phyloP scores from a whole-genome alignment of 495 filamentous ascomycete genomes.

The Parachaetomium inaequale region DNA sequence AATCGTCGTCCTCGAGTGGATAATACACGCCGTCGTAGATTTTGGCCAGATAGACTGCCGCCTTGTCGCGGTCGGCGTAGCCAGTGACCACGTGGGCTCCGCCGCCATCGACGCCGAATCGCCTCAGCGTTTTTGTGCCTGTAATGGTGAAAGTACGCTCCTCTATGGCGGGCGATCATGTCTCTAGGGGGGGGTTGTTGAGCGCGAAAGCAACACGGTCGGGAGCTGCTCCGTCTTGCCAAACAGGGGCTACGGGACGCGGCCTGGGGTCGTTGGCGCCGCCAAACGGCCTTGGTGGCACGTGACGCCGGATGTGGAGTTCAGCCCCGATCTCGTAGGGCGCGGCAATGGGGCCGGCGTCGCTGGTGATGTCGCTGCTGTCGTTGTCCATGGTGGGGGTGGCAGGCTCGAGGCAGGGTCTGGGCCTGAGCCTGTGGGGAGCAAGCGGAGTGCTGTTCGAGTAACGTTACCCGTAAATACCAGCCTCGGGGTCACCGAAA shows the following conservation, averaged over 20 bases:
- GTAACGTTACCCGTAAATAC: too few species aligned
- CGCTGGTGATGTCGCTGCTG: too few species aligned
- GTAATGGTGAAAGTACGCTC: slow-evolving; percentile 5
- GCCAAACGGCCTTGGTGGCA: not conserved
- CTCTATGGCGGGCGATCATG: not conserved
- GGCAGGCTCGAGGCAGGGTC: too few species aligned
- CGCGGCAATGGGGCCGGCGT: not conserved
- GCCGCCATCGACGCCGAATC: not conserved
- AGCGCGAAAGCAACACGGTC: not conserved
- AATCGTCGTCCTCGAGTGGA: not conserved
- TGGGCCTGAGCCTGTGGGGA: too few species aligned
- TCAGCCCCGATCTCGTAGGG: not conserved
- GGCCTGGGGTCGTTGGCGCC: not conserved
- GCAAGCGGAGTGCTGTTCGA: too few species aligned
- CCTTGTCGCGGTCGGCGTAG: not conserved
- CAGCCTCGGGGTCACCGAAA: too few species aligned
- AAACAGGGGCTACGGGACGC: not conserved
- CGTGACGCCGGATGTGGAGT: not conserved
- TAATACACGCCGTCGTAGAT: slow-evolving; percentile 3
- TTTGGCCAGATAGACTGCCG: not conserved
- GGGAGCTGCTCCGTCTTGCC: not conserved
- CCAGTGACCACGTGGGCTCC: slow-evolving; percentile 1
- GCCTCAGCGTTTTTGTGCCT: not conserved
- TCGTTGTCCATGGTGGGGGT: too few species aligned
- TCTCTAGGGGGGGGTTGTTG: not conserved